Evolutionary conservation across 2,329 filamentous ascomycete species (phyloP), one percentile per base, ranked within the genome.

Genomic region (Aphanocladium album): DNA sequence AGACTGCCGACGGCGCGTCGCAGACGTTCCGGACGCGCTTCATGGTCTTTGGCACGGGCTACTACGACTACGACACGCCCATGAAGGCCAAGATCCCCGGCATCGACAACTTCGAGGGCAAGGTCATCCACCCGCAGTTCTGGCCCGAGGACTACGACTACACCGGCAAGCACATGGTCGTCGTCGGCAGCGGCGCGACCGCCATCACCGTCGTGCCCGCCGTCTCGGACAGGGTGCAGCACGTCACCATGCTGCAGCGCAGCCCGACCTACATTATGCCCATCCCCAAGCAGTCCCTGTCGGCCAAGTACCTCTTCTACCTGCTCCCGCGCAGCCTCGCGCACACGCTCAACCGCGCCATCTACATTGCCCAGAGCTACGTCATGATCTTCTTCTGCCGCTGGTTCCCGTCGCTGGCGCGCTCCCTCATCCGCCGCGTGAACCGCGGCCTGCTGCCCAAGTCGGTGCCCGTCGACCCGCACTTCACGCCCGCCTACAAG

Each of bases 111-210:
- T 78, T 78, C 39, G 21, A 67, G 16, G 78, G 76, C 54, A 68
- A 62, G 45, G 74, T 85, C n/a, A 77, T 89, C 3, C 88, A 91
- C 64, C 88, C 89, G 1, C 89, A 91, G 66, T 90, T 89, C 74
- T 90, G 88, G 87, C 88, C 88, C 0, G 77, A 86, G 60, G 78
- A 87, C 61, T 76, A 88, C 47, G 83, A 90, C 68, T 89, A 88
- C 72, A 74, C 76, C 19, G 74, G 79, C 72, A 89, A 90, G 69
- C 80, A 83, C 25, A 76, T 90, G 33, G 83, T 89, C 41, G 77
- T 89, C 60, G 83, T 90, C 61, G 89, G 89, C 25, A 83, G 79
- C 49, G 87, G 87, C 17, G 88, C 88, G 1, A 89, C 88, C 0
- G 85, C 87, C 5, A 76, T 90, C 50, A 89, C 87, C 1, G 74